A percentile compares a stretch with the other conserved stretches of the same genome.
These are phyloP conservation scores for Nemania diffusa DNA, from an alignment of 2,329 filamentous ascomycete genomes.

Conservation along the genomic window DNA sequence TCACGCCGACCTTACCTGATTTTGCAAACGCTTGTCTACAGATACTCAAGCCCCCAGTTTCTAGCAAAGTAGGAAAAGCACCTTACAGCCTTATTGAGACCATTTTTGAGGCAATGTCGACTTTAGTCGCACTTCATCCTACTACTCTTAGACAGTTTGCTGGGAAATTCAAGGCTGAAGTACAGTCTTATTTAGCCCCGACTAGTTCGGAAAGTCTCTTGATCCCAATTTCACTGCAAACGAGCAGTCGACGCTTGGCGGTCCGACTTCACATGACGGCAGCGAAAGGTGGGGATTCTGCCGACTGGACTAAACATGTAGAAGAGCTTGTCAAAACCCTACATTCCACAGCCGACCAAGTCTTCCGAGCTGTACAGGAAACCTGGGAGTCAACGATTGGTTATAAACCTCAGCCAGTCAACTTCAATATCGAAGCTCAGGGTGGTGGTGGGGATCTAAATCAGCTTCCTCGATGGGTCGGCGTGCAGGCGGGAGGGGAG, in stretches of 20 bases:
- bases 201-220: slow-evolving; percentile 63
- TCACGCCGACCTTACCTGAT: slow-evolving; percentile 79
- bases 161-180: slow-evolving; percentile 71
- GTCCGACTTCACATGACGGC: slow-evolving; percentile 82
- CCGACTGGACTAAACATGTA: slow-evolving; percentile 81
- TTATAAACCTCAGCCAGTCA: slow-evolving; percentile 56
- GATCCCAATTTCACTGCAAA: slow-evolving; percentile 63
- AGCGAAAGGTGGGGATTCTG: slow-evolving; percentile 78
- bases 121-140: slow-evolving; percentile 81
- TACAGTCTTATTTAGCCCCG: slow-evolving; percentile 70
- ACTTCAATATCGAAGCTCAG: slow-evolving; percentile 58
- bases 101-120: slow-evolving; percentile 75
- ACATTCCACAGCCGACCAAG: slow-evolving; percentile 77
- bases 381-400: slow-evolving; percentile 78
- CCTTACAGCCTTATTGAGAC: slow-evolving; percentile 68
- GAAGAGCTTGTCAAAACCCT: slow-evolving; percentile 69
- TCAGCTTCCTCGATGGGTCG: slow-evolving; percentile 75
- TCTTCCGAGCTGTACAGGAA: slow-evolving; percentile 83
- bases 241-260: slow-evolving; percentile 71
- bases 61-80: slow-evolving; percentile 53
- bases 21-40: slow-evolving; percentile 80
- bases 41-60: slow-evolving; percentile 62
- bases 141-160: slow-evolving; percentile 83
- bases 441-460: slow-evolving; percentile 60
- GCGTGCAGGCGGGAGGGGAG: slow-evolving; percentile 77